A percentile compares a stretch with the other conserved stretches of the same genome.
phyloP scores from a whole-genome alignment of 352 stramenopile species.

The Globisporangium rhizosaccharum region DNA sequence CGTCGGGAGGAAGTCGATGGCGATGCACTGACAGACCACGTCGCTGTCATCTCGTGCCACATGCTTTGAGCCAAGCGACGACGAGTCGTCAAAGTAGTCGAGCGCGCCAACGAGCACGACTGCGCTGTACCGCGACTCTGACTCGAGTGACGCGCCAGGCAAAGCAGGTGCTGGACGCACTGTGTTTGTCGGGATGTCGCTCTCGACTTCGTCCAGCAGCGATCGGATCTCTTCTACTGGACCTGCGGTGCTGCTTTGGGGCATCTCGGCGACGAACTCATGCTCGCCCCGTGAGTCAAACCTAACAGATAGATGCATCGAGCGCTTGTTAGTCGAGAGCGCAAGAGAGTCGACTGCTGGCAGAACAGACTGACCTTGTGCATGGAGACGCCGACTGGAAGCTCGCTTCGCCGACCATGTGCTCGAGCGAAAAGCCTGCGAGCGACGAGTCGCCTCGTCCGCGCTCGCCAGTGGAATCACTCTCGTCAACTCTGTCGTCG shows the following conservation, averaged over 20 bases:
- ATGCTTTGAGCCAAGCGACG: background rate
- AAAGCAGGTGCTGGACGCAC: too few species aligned
- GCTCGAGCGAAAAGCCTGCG: constrained; percentile 1
- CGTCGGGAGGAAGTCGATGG: constrained; percentile 58
- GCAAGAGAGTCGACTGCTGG: too few species aligned
- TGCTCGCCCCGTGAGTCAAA: constrained; percentile 5
- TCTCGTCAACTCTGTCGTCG: constrained; percentile 6
- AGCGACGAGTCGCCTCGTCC: background rate
- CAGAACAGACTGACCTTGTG: constrained; percentile 6
- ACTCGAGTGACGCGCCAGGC: background rate
- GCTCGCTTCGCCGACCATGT: constrained; percentile 6
- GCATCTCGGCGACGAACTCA: constrained; percentile 9
- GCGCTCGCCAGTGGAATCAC: constrained; percentile 8
- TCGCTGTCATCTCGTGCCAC: background rate
- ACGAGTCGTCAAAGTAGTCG: constrained; percentile 6
- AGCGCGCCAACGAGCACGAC: constrained; percentile 24
- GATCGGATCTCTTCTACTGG: constrained; percentile 12
- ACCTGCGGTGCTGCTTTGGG: background rate
- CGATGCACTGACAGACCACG: constrained; percentile 39
- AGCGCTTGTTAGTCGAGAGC: background rate
- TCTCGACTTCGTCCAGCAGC: constrained; percentile 12
- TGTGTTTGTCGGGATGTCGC: constrained; percentile 2
- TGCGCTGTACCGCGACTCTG: constrained; percentile 21
- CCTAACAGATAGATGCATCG: constrained; percentile 1
- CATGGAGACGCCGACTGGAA: constrained; percentile 13